These are phyloP conservation scores for Besnoitia besnoiti DNA, from an alignment of 169 alveolate genomes.

Conservation along the genomic window DNA sequence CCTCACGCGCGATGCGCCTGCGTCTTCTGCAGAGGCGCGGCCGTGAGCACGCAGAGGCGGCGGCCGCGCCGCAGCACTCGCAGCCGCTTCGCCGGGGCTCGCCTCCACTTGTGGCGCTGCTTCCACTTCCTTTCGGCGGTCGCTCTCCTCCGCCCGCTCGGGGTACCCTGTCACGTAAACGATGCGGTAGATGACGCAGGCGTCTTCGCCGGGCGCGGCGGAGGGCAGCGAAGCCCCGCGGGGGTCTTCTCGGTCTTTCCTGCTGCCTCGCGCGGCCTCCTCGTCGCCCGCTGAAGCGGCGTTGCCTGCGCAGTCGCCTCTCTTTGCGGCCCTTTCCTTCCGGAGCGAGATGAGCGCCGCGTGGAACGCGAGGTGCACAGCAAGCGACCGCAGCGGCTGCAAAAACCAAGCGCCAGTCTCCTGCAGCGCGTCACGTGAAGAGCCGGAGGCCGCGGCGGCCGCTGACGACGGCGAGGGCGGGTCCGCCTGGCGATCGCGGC, in stretches of 20 bases:
- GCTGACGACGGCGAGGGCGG: not conserved
- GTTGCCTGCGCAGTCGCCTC: not conserved
- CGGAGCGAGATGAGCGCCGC: constrained; percentile 14
- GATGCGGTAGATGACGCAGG: not conserved
- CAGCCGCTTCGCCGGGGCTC: too few relatives aligned
- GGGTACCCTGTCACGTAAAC: not conserved
- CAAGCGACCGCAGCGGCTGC: constrained; percentile 41
- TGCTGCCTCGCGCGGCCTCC: not conserved
- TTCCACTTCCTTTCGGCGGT: not conserved
- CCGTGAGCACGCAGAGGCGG: not conserved
- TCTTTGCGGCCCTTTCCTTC: not conserved
- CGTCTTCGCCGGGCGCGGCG: not conserved
- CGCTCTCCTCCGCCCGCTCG: not conserved
- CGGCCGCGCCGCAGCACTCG: too few relatives aligned
- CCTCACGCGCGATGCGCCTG: not conserved
- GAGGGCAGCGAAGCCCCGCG: not conserved
- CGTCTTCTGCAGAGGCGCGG: not conserved
- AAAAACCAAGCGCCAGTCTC: constrained; percentile 40
- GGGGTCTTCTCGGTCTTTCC: not conserved
- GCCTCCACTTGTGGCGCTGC: not conserved
- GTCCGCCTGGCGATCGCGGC: not conserved
- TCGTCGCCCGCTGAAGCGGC: too few relatives aligned
- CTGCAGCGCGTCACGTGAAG: not conserved
- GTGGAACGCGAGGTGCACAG: constrained; percentile 43
- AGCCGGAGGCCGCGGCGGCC: not conserved